These are phyloP conservation scores for Berkeleyomyces basicola DNA, from an alignment of 2,329 filamentous ascomycete genomes.

Conservation along the genomic window DNA sequence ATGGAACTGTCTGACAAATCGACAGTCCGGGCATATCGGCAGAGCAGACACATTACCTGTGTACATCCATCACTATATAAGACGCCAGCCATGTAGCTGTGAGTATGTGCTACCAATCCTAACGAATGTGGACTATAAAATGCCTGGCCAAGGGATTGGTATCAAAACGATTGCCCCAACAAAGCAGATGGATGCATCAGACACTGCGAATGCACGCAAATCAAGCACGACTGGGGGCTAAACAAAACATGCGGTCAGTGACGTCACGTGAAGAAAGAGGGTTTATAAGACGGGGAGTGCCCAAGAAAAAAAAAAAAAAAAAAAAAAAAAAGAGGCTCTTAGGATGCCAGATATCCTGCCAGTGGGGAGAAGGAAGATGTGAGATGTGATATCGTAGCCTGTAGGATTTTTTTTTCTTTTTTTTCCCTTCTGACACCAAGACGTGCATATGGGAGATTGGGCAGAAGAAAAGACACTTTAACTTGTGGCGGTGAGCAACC, in stretches of 20 bases:
- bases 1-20: constrained; percentile 44
- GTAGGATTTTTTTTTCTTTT: not conserved
- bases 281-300: not conserved
- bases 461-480: not conserved
- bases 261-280: not conserved
- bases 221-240: no score
- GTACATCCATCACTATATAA: no score
- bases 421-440: not conserved
- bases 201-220: no score
- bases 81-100: no score
- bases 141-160: no score
- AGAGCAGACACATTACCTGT: constrained; percentile 36
- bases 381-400: not conserved
- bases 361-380: not conserved
- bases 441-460: not conserved
- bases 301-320: not conserved
- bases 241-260: not conserved
- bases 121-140: no score
- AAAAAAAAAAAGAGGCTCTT: not conserved
- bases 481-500: not conserved
- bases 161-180: no score
- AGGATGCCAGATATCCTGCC: not conserved
- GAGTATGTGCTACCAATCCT: no score
- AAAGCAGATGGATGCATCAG: no score
- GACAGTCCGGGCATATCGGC: constrained; percentile 46